Conservation (phyloP, 2,329 filamentous ascomycete species). For the Verticillium nubilum region DNA sequence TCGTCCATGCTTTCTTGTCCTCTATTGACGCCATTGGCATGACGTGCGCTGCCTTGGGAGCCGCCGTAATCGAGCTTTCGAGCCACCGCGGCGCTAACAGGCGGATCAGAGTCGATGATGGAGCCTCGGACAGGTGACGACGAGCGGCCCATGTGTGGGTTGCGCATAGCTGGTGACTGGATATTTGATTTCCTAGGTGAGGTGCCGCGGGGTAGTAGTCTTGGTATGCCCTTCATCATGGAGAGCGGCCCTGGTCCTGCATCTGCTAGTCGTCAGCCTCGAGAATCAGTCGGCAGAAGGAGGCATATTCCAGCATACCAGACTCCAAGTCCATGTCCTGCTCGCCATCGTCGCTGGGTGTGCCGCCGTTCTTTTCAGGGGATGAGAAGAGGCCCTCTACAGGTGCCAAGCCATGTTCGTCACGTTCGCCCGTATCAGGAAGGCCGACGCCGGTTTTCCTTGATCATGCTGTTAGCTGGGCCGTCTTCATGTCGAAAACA, state of each 20-base stretch:
- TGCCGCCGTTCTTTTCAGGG: constrained; percentile 50
- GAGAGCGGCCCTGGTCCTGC: constrained; percentile 49
- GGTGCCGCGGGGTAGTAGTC: constrained; percentile 10
- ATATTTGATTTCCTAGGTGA: constrained; percentile 62
- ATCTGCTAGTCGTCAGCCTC: constrained; percentile 26
- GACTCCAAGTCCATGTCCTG: constrained; percentile 49
- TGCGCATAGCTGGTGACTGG: constrained; percentile 55
- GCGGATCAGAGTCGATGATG: constrained; percentile 18
- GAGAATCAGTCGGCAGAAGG: not conserved
- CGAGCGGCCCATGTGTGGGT: constrained; percentile 49
- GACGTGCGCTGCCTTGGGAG: constrained; percentile 13
- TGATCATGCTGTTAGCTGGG: constrained; percentile 1
- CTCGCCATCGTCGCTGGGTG: constrained; percentile 25
- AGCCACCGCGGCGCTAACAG: constrained; percentile 37
- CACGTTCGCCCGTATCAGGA: constrained; percentile 71
- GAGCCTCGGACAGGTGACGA: constrained; percentile 44
- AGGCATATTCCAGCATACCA: constrained; percentile 28
- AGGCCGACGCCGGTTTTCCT: constrained; percentile 89
- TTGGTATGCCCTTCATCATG: constrained; percentile 39
- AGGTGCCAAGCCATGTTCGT: constrained; percentile 88
- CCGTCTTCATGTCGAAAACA: not conserved
- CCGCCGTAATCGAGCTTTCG: constrained; percentile 48
- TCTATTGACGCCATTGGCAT: constrained; percentile 12
- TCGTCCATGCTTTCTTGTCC: constrained; percentile 17
- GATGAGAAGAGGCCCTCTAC: constrained; percentile 87